A percentile compares a stretch with the other conserved stretches of the same genome.
Evolutionary conservation across 2,329 filamentous ascomycete species (phyloP).

Genomic region (Colletotrichum sp.): DNA sequence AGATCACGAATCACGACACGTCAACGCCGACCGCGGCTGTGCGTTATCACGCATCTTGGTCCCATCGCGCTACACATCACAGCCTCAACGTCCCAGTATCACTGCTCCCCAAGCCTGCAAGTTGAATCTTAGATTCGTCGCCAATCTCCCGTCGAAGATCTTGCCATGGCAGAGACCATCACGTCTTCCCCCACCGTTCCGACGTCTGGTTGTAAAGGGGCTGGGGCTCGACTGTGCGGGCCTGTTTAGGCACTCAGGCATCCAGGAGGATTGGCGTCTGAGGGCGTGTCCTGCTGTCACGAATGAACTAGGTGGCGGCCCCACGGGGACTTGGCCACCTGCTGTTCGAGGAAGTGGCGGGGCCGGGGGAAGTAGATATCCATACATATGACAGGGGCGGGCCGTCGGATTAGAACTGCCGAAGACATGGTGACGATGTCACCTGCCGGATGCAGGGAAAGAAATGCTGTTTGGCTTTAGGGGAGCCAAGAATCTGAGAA

Average conservation of each 20-base stretch:
- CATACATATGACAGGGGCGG: not conserved
- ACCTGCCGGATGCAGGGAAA: not conserved
- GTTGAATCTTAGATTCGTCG: not conserved
- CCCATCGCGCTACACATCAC: not conserved
- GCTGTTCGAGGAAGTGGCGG: not conserved
- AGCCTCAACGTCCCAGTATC: not conserved
- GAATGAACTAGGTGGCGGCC: not conserved
- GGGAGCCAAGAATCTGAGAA: not conserved
- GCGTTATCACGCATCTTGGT: not conserved
- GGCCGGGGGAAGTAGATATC: not conserved
- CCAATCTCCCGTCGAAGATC: not conserved
- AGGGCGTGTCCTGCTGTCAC: not conserved
- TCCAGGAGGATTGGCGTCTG: not conserved
- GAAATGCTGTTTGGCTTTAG: not conserved
- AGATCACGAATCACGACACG: not conserved
- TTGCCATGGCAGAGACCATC: not conserved
- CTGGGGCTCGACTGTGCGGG: not conserved
- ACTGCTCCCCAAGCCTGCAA: not conserved
- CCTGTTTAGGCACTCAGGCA: not conserved
- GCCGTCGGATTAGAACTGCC: not conserved
- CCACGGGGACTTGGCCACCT: not conserved
- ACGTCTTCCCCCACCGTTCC: not conserved
- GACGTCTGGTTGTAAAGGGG: not conserved
- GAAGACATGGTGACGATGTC: not conserved
- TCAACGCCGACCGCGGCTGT: not conserved